Evolutionary conservation across 495 filamentous ascomycete species (phyloP).

Genomic region (Aspergillus affinis): DNA sequence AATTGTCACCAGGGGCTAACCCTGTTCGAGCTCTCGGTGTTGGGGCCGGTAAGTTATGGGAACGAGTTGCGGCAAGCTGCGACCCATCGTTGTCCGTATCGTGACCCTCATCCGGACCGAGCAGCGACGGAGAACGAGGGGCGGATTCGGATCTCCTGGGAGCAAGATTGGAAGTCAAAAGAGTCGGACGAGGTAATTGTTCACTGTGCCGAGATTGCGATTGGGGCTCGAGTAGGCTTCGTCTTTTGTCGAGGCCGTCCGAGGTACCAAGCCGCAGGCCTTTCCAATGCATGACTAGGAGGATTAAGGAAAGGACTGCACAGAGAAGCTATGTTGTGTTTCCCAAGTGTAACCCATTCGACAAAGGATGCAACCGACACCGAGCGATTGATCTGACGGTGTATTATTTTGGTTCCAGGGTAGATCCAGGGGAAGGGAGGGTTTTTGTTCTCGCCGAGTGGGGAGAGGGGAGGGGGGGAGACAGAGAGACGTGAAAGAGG

Average conservation of each 20-base stretch:
- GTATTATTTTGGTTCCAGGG: background rate
- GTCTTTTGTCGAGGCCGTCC: conserved; percentile 41
- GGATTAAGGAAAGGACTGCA: conserved; percentile 9
- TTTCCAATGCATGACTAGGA: conserved; percentile 50
- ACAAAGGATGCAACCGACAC: background rate
- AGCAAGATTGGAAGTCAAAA: conserved; percentile 29
- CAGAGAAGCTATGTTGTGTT: background rate
- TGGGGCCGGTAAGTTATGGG: conserved; percentile 18
- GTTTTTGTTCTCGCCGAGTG: background rate
- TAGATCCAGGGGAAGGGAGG: background rate
- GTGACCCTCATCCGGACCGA: conserved; percentile 18
- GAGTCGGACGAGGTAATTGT: conserved; percentile 40
- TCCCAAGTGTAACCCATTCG: background rate
- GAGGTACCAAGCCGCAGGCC: conserved; percentile 40
- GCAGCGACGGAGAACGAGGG: conserved; percentile 28
- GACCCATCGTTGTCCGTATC: conserved; percentile 8
- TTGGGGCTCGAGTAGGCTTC: conserved; percentile 35
- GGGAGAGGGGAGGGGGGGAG: background rate
- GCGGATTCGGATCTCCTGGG: conserved; percentile 43
- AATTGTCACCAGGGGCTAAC: conserved; percentile 26
- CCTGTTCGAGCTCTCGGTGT: conserved; percentile 13
- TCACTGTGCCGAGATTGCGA: conserved; percentile 41
- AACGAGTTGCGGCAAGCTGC: conserved; percentile 17
- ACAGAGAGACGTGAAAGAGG: background rate
- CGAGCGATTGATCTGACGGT: background rate